phyloP scores from a whole-genome alignment of 768 basidiomycete species.

The Piloderma croceum region DNA sequence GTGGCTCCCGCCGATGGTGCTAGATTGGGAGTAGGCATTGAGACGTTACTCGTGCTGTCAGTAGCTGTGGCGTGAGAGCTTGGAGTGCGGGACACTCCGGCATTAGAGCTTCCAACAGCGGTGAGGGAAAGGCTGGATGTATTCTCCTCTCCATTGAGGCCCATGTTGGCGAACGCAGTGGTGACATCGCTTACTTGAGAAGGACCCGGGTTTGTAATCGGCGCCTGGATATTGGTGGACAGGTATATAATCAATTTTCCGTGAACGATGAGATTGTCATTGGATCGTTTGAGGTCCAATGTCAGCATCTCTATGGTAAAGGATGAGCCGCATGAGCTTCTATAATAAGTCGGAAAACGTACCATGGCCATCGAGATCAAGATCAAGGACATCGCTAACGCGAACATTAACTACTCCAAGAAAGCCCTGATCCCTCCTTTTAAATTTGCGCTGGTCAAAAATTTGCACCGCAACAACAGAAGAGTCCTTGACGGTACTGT shows the following conservation, averaged over 20 bases:
- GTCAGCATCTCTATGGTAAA: slow-evolving; percentile 82
- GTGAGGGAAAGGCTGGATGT: slow-evolving; percentile 53
- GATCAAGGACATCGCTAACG: slow-evolving; percentile 84
- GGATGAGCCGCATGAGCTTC: slow-evolving; percentile 7
- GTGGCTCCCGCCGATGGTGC: slow-evolving; percentile 20
- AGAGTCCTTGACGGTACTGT: slow-evolving; percentile 92
- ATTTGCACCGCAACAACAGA: slow-evolving; percentile 97
- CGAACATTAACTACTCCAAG: slow-evolving; percentile 95
- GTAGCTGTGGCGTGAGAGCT: slow-evolving; percentile 61
- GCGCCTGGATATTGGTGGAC: slow-evolving; percentile 82
- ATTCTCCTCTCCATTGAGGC: slow-evolving; percentile 50
- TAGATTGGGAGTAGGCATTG: slow-evolving; percentile 35
- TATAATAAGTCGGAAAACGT: slow-evolving; percentile 21
- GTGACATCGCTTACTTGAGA: slow-evolving; percentile 59
- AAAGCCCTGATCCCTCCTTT: slow-evolving; percentile 96
- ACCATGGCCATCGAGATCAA: slow-evolving; percentile 93
- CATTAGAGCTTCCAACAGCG: slow-evolving; percentile 35
- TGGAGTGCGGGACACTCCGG: slow-evolving; percentile 51
- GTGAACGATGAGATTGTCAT: slow-evolving; percentile 95
- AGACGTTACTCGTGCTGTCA: slow-evolving; percentile 39
- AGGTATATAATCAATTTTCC: slow-evolving; percentile 97
- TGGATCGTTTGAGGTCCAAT: slow-evolving; percentile 96
- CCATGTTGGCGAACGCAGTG: slow-evolving; percentile 55
- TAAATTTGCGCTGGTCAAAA: slow-evolving; percentile 99
- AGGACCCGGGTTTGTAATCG: slow-evolving; percentile 80